Conservation (phyloP, 2,329 filamentous ascomycete genomes). For the Colletotrichum tabaci region DNA sequence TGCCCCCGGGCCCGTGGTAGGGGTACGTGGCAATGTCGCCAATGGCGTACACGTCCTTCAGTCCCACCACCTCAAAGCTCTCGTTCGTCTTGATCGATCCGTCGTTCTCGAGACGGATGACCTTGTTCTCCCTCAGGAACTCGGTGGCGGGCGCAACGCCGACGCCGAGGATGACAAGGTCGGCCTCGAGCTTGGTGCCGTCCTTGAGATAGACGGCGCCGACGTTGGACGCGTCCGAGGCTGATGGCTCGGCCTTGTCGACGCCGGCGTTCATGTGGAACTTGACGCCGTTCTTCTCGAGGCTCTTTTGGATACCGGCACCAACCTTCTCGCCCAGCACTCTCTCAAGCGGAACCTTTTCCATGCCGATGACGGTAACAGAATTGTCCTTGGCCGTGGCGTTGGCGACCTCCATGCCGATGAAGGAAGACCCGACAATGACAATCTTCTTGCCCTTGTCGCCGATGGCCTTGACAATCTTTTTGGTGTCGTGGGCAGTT, state of each 20-base stretch:
- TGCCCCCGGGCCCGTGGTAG: conserved; percentile 89
- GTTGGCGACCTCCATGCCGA: conserved; percentile 97
- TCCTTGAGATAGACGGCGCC: conserved; percentile 88
- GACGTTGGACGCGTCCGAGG: conserved; percentile 78
- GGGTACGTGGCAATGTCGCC: conserved; percentile 97
- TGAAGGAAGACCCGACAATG: conserved; percentile 93
- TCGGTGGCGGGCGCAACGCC: conserved; percentile 90
- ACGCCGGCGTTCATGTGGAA: conserved; percentile 88
- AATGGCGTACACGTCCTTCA: conserved; percentile 90
- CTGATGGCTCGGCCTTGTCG: conserved; percentile 83
- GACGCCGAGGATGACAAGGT: conserved; percentile 92
- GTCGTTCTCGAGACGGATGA: conserved; percentile 81
- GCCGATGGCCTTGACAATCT: conserved; percentile 84
- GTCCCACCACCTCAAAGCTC: conserved; percentile 80
- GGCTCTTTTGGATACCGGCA: conserved; percentile 80
- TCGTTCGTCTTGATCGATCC: conserved; percentile 89
- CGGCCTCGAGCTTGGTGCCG: conserved; percentile 86
- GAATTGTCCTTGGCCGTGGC: conserved; percentile 84
- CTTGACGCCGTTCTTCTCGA: conserved; percentile 90
- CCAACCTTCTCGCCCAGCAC: conserved; percentile 89
- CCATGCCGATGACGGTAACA: conserved; percentile 91
- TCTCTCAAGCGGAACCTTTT: conserved; percentile 85
- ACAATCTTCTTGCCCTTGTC: conserved; percentile 92
- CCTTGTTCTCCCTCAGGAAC: conserved; percentile 81
- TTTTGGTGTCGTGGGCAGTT: conserved; percentile 81